Evolutionary conservation across 345 rosid genomes (phyloP).

Genomic region (Gossypium sturtianum): DNA sequence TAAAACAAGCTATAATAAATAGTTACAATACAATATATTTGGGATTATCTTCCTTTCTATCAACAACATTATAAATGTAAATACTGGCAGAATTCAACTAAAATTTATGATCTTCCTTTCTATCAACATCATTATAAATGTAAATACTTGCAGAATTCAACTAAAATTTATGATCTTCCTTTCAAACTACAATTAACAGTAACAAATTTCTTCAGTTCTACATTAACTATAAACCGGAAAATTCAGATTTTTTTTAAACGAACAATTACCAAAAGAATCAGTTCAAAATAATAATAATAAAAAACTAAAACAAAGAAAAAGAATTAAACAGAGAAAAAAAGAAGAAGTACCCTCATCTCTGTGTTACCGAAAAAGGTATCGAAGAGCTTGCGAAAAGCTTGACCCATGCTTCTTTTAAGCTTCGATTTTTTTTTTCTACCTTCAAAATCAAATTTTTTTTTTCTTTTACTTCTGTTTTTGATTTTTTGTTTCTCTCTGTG

Average conservation of each 20-base stretch:
- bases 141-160: neutral
- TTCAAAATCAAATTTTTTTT: neutral
- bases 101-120: neutral
- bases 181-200: neutral
- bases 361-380: constrained; percentile 81
- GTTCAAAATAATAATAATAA: neutral
- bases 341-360: constrained; percentile 68
- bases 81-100: neutral
- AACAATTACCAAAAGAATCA: neutral
- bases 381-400: constrained; percentile 83
- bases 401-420: constrained; percentile 45
- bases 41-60: neutral
- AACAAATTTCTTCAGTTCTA: neutral
- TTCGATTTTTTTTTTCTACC: neutral
- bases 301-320: neutral
- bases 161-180: neutral
- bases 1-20: no score
- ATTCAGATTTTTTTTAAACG: neutral
- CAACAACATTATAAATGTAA: neutral
- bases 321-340: constrained; percentile 3
- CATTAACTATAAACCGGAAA: neutral
- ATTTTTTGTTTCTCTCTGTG: neutral
- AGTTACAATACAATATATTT: no score
- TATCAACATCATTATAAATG: neutral
- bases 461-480: neutral